These are phyloP conservation scores for Scedosporium minutisporum DNA, from an alignment of 2,329 filamentous ascomycete species.

Conservation along the genomic window DNA sequence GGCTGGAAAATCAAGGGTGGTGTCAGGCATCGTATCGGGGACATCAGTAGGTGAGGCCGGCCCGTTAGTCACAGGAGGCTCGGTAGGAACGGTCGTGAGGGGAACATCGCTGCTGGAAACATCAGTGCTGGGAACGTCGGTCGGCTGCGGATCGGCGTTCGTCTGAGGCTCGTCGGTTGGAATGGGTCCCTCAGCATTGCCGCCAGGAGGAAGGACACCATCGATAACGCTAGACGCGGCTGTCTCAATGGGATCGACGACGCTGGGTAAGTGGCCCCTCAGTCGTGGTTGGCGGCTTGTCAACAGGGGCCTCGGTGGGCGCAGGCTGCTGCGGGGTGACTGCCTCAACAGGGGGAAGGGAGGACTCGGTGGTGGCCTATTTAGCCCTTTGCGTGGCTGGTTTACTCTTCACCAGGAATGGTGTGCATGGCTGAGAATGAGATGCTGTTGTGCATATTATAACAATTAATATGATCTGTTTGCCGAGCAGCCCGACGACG, in stretches of 20 bases:
- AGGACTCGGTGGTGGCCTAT: background rate
- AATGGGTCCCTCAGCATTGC: background rate
- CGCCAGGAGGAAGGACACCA: conserved; percentile 6
- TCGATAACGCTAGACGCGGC: background rate
- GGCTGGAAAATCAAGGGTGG: too few relatives aligned
- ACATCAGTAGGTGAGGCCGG: background rate
- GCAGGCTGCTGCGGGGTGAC: background rate
- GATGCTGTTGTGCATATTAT: too few relatives aligned
- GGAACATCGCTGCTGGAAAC: background rate
- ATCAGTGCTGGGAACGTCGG: background rate
- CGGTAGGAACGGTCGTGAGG: background rate
- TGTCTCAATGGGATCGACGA: conserved; percentile 2
- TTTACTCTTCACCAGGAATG: too few relatives aligned
- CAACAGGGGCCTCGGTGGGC: background rate
- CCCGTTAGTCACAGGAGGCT: conserved; percentile 4
- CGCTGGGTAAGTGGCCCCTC: background rate
- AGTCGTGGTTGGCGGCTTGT: background rate
- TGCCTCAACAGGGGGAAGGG: background rate
- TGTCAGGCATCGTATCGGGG: conserved; percentile 1
- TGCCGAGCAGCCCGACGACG: too few relatives aligned
- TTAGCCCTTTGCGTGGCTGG: too few relatives aligned
- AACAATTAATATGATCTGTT: too few relatives aligned
- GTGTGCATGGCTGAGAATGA: too few relatives aligned
- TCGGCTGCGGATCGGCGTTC: conserved; percentile 7
- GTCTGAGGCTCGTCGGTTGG: background rate